A percentile compares a stretch with the other conserved stretches of the same genome.
phyloP scores from a whole-genome alignment of 371 early-diverging fungal species.

The Mortierella sp. region DNA sequence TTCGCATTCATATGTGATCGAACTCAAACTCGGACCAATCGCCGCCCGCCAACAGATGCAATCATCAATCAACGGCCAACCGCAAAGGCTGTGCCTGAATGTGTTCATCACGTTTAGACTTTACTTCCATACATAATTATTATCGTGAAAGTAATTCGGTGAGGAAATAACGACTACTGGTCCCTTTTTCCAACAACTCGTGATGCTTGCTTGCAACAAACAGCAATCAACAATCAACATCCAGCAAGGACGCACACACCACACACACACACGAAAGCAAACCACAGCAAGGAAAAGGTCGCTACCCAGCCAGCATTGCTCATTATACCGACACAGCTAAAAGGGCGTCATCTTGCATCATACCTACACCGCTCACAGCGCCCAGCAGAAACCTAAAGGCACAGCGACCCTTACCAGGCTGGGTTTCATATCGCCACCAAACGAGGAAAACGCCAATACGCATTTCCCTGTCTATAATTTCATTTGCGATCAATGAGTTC shows the following conservation, averaged over 20 bases:
- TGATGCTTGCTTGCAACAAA: background rate
- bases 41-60: conserved; percentile 3
- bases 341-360: background rate
- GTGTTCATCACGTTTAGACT: background rate
- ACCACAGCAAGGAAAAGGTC: no score
- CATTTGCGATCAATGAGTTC: background rate
- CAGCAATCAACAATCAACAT: no score
- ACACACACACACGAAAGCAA: no score
- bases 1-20: background rate
- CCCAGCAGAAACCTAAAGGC: background rate
- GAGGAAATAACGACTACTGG: background rate
- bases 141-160: background rate
- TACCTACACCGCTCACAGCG: background rate
- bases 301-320: background rate
- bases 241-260: no score
- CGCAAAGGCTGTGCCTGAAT: conserved; percentile 7
- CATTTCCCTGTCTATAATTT: background rate
- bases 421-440: background rate
- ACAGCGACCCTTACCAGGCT: background rate
- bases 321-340: background rate
- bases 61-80: background rate
- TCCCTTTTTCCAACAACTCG: background rate
- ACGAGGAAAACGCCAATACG: background rate
- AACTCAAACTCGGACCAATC: background rate
- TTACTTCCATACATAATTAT: background rate